Conservation (phyloP, 805 yeast species). For the Wickerhamiella occidentalis region DNA sequence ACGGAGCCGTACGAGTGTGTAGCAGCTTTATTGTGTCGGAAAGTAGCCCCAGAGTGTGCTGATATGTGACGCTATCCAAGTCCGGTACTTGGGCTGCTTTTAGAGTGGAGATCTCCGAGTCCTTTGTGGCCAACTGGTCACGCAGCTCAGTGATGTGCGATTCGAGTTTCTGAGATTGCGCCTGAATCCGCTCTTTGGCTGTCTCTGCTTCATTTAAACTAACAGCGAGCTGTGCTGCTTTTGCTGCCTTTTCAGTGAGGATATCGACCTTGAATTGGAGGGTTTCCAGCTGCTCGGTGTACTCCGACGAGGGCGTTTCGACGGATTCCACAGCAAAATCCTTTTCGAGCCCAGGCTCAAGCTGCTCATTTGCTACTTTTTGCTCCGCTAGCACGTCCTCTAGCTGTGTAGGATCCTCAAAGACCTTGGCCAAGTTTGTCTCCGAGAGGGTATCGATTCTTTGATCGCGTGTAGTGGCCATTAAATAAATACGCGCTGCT, state of each 20-base stretch:
- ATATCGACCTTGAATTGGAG: conserved; percentile 6
- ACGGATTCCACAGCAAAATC: too few species aligned
- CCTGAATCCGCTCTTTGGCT: not conserved
- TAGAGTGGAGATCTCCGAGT: not conserved
- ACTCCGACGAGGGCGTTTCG: not conserved
- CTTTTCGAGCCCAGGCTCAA: too few species aligned
- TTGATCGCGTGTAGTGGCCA: not conserved
- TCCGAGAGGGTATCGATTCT: not conserved
- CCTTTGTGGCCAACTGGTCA: not conserved
- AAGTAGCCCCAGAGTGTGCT: conserved; percentile 1
- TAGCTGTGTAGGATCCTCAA: conserved; percentile 4
- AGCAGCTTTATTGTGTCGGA: conserved; percentile 2
- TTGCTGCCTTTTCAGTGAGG: conserved; percentile 6
- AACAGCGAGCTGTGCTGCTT: conserved; percentile 4
- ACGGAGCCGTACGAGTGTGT: not conserved
- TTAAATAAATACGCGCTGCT: conserved; percentile 2
- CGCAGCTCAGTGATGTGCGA: not conserved
- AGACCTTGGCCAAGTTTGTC: not conserved
- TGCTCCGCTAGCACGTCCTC: not conserved
- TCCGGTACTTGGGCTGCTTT: conserved; percentile 7
- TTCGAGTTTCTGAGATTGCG: not conserved
- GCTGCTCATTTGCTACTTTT: too few species aligned
- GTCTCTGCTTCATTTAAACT: not conserved
- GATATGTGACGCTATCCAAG: conserved; percentile 6
- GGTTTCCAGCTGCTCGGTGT: conserved; percentile 1